phyloP scores from a whole-genome alignment of 2,329 filamentous ascomycete species.

The Fusarium euwallaceae region DNA sequence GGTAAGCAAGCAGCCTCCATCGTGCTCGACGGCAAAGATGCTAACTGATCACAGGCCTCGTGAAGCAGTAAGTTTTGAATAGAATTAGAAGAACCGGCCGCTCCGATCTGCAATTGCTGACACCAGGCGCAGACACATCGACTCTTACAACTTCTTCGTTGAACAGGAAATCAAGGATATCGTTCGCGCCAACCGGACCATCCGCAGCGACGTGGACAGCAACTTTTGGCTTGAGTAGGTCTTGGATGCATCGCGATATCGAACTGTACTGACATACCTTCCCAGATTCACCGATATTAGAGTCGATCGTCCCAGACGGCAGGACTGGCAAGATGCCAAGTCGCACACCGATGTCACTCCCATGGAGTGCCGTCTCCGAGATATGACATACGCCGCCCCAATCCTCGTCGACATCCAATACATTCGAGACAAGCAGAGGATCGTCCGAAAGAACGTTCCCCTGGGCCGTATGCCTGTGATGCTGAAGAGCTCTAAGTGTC shows the following conservation, averaged over 20 bases:
- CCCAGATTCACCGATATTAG: conserved; percentile 84
- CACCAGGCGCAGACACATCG: conserved; percentile 74
- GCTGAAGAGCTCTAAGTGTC: conserved; percentile 95
- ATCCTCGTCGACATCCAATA: conserved; percentile 95
- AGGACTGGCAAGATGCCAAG: conserved; percentile 79
- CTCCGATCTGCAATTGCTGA: conserved; percentile 22
- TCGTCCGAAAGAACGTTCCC: conserved; percentile 80
- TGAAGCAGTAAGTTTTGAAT: conserved; percentile 77
- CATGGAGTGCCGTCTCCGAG: conserved; percentile 94
- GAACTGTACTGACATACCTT: conserved; percentile 36
- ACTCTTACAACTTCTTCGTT: conserved; percentile 99
- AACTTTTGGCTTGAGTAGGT: conserved; percentile 86
- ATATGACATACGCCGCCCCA: conserved; percentile 97
- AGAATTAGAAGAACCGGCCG: background rate
- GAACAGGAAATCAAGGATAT: conserved; percentile 98
- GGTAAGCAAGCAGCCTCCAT: conserved; percentile 57
- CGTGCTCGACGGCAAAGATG: background rate
- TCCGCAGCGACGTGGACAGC: conserved; percentile 92
- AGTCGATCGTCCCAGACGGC: conserved; percentile 83
- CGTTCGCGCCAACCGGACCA: conserved; percentile 87
- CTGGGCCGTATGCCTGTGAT: conserved; percentile 96
- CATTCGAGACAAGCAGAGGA: conserved; percentile 81
- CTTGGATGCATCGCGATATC: conserved; percentile 27
- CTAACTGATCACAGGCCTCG: conserved; percentile 68
- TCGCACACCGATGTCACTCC: conserved; percentile 84